Base-by-base conservation (phyloP, 371 early-diverging fungal genomes). In the Mortierella sp. region DNA sequence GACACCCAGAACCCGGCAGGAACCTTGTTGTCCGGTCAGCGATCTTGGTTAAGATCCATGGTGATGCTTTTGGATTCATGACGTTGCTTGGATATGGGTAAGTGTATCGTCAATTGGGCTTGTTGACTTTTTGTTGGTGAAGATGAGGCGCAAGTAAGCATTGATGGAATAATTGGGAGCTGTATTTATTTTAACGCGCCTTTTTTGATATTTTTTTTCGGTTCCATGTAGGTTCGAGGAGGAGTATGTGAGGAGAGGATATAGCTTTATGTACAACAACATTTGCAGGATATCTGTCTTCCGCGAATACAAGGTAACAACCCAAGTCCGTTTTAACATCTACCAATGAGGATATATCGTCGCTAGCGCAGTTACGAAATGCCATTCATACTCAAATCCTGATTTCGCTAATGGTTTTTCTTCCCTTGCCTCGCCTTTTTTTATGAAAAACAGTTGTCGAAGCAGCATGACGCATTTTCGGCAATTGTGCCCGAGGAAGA, bases 211-310 rank as follows among this genome's bases (percentile, higher is more conserved):
- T 35, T 75, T 54, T 6, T 29, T 29, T 35, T 46, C 21, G 21
- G 0, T 29, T 6, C 18, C 29, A 7, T 18, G 72, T 63, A 86
- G 82, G 8, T 82, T 82, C 54, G 87, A 86, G 43, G 87, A 86
- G 16, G 87, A 86, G 49, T 86, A 72, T 73, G 83, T 86, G 72
- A 80, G 83, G 32, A 71, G 80, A 4, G 87, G 87, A 79, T 86
- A 86, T 29, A 86, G 63, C 55, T 86, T 86, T 55, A 75, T 86
- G 77, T 86, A 82, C 70, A 82, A 82, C 78, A 86, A 86, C 43
- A 73, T 82, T 51, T 82, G 87, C 75, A 82, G 82, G 83, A 86
- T 86, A 82, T 82, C 87, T 1, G 80, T 86, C 46, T 86, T 77
- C 70, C 82, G 83, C 49, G 79, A 82, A 55, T 86, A 86, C 78